Evolutionary conservation across 2,329 filamentous ascomycete species (phyloP).

Genomic region (Aspergillus spinulosporus): DNA sequence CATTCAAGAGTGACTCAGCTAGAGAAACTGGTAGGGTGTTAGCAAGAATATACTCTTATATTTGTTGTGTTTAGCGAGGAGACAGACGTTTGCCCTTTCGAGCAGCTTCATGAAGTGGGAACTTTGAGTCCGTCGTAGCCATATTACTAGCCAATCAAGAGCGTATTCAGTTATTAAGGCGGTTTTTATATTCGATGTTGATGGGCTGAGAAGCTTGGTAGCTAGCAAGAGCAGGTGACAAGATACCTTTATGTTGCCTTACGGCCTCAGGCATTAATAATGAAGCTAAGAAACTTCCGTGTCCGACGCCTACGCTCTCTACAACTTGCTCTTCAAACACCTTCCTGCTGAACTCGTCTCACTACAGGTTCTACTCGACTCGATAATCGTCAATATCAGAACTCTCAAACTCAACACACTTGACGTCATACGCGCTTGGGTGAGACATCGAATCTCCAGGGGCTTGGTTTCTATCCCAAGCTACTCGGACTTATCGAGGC

Average conservation of each 20-base stretch:
- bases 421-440: too few species aligned
- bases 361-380: background rate
- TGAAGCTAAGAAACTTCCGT: conserved; percentile 14
- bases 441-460: background rate
- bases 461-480: conserved; percentile 3
- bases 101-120: conserved; percentile 81
- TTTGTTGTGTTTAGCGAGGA: background rate
- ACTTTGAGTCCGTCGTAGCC: conserved; percentile 59
- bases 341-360: background rate
- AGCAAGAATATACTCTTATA: conserved; percentile 19
- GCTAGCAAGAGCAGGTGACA: background rate
- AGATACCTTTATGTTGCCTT: conserved; percentile 5
- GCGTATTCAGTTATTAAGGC: background rate
- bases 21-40: conserved; percentile 56
- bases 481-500: background rate
- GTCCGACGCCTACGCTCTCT: conserved; percentile 6
- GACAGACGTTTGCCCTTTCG: conserved; percentile 76
- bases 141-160: conserved; percentile 32
- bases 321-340: background rate
- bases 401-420: background rate
- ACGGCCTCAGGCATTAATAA: conserved; percentile 15
- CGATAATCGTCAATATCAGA: too few species aligned
- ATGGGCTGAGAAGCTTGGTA: background rate
- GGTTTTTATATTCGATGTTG: background rate
- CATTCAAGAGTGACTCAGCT: conserved; percentile 73